A percentile compares a stretch with the other conserved stretches of the same genome.
Conservation (phyloP, 805 yeast genomes). For the Cyberlindnera saturnus region DNA sequence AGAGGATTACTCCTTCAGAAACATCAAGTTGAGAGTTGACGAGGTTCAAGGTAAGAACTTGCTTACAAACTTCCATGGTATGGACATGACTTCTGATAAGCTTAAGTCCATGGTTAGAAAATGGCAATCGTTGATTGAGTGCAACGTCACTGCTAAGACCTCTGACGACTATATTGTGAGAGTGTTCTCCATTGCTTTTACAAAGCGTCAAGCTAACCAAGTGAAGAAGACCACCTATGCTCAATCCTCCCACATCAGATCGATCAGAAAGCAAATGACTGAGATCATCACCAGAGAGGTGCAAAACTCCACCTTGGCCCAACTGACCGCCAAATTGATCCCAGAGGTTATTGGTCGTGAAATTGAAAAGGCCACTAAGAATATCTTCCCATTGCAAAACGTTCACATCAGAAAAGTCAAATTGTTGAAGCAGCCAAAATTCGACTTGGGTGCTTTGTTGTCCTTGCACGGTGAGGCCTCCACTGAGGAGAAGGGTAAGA, state of each 20-base stretch:
- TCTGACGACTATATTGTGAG: constrained; percentile 96
- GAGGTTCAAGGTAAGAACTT: constrained; percentile 99
- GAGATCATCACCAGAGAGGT: constrained; percentile 97
- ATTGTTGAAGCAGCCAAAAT: constrained; percentile 97
- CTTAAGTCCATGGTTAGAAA: constrained; percentile 96
- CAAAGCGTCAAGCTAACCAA: constrained; percentile 96
- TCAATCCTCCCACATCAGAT: constrained; percentile 91
- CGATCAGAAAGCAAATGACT: constrained; percentile 81
- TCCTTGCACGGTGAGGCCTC: constrained; percentile 96
- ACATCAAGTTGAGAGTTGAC: constrained; percentile 95
- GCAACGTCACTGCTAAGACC: constrained; percentile 97
- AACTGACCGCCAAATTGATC: constrained; percentile 93
- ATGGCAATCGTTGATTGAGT: constrained; percentile 98
- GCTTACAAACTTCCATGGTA: constrained; percentile 98
- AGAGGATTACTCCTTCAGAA: constrained; percentile 98
- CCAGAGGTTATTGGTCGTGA: constrained; percentile 99
- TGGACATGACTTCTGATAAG: constrained; percentile 97
- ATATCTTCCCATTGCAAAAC: constrained; percentile 96
- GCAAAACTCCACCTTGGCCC: constrained; percentile 89
- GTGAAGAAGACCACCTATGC: constrained; percentile 97
- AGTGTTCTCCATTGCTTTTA: constrained; percentile 96
- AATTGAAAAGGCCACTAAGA: constrained; percentile 92
- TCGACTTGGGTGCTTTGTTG: constrained; percentile 93
- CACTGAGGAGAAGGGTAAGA: constrained; percentile 96
- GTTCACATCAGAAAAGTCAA: constrained; percentile 98